Evolutionary conservation across 305 asterid species (phyloP), one percentile per base, ranked within the genome.

Genomic region (Solanum hybrid): DNA sequence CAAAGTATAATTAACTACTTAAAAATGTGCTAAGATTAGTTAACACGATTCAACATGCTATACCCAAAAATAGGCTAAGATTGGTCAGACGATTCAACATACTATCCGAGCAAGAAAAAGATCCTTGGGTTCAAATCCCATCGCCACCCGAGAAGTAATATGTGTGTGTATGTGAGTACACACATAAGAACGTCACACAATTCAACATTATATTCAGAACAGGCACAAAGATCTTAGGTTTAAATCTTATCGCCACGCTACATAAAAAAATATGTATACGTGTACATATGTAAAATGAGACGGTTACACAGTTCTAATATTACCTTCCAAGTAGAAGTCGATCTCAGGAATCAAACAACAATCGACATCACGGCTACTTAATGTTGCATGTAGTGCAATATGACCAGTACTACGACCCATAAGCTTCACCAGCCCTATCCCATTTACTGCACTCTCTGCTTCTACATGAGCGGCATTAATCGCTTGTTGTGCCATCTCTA

Each of bases 331-430:
- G 94, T 91, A 95, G 91, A 96, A 96, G 29, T 90, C 92, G 7
- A 87, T 94, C 87, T 96, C 99, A 0, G 98, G 99, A 89, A 96
- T 95, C 84, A 96, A 90, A 51, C 99, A 96, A 87, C 98, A 95
- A 72, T 96, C 99, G 3, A 95, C 98, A 12, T 95, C 96, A 0
- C 98, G 95, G 91, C 98, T 96, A 90, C 97, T 94, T 76, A 95
- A 71, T 38, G 98, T 96, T 6, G 99, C 95, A 79, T 95, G 89
- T 26, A 95, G 94, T 64, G 98, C 96, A 19, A 96, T 96, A 92
- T 95, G 98, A 37, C 99, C 98, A 0, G 98, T 95, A 93, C 96
- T 94, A 6, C 98, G 98, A 1, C 98, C 98, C 99, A 95, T 96
- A 10, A 96, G 97, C 89, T 96, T 96, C 72, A 96, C 99, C 66